These are phyloP conservation scores for Stemphylium beticola DNA, from an alignment of 2,329 filamentous ascomycete genomes.

Conservation along the genomic window DNA sequence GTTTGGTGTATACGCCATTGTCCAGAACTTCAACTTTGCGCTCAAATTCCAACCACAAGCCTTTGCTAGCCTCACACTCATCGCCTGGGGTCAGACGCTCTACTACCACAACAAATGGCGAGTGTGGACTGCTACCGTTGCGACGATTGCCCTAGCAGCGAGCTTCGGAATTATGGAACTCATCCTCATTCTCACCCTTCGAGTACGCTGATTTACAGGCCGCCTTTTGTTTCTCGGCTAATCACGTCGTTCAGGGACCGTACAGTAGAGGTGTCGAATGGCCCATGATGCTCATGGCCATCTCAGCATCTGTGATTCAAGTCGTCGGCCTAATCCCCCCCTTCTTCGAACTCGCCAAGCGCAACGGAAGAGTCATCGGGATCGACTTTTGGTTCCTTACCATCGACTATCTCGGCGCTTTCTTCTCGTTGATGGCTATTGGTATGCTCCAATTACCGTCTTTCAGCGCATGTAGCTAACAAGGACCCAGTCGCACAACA, in stretches of 20 bases:
- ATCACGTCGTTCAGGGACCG: slow-evolving; percentile 51
- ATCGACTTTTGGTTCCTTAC: slow-evolving; percentile 65
- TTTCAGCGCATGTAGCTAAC: slow-evolving; percentile 1
- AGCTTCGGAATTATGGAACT: slow-evolving; percentile 62
- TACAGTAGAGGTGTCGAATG: slow-evolving; percentile 61
- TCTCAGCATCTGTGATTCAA: slow-evolving; percentile 64
- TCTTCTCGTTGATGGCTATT: slow-evolving; percentile 69
- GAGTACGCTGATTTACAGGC: slow-evolving; percentile 46
- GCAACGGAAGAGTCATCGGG: slow-evolving; percentile 65
- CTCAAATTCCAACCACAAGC: slow-evolving; percentile 63
- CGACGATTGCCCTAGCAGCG: slow-evolving; percentile 50
- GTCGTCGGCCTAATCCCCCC: slow-evolving; percentile 64
- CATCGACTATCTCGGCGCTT: slow-evolving; percentile 66
- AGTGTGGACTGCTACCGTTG: slow-evolving; percentile 54
- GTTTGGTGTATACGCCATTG: slow-evolving; percentile 60
- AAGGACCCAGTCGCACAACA: slow-evolving; percentile 60
- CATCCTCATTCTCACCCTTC: slow-evolving; percentile 63
- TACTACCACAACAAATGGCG: slow-evolving; percentile 59
- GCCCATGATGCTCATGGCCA: slow-evolving; percentile 63
- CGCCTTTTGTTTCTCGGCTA: background rate
- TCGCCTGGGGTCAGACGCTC: slow-evolving; percentile 61
- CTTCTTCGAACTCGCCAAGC: slow-evolving; percentile 68
- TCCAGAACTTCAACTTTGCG: slow-evolving; percentile 62
- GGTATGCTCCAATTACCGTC: slow-evolving; percentile 47
- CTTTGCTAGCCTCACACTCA: slow-evolving; percentile 57